A percentile compares a stretch with the other conserved stretches of the same genome.
These are phyloP conservation scores for Aphanomyces astaci DNA, from an alignment of 352 stramenopile species.

Conservation along the genomic window DNA sequence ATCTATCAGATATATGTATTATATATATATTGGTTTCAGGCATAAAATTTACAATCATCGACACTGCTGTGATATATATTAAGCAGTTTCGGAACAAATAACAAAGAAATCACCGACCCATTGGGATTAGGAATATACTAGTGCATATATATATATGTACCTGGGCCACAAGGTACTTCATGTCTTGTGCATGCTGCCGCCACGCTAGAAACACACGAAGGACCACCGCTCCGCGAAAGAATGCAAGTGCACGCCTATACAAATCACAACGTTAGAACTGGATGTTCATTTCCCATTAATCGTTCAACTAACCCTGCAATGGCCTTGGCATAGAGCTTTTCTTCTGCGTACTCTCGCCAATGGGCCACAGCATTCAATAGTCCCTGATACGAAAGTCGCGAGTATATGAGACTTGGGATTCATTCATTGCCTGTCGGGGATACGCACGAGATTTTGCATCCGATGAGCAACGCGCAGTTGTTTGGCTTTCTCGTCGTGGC, in stretches of 20 bases:
- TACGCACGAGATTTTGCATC: slow-evolving; percentile 24
- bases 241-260: slow-evolving; percentile 43
- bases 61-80: no score
- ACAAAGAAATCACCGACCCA: no score
- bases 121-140: no score
- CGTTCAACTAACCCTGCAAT: slow-evolving; percentile 13
- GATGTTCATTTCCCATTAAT: background rate
- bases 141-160: background rate
- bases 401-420: no score
- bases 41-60: no score
- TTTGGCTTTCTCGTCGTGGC: slow-evolving; percentile 32
- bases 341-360: slow-evolving; percentile 58
- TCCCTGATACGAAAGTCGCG: no score
- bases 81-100: no score
- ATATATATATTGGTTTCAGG: no score
- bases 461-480: slow-evolving; percentile 38
- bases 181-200: slow-evolving; percentile 33
- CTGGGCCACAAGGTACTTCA: slow-evolving; percentile 29
- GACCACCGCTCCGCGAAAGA: slow-evolving; percentile 51
- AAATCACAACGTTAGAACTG: background rate
- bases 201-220: slow-evolving; percentile 54
- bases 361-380: slow-evolving; percentile 42
- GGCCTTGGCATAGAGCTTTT: slow-evolving; percentile 33
- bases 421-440: no score
- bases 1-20: no score